A percentile compares a stretch with the other conserved stretches of the same genome.
These are phyloP conservation scores for Hibiscus mutabilis DNA, from an alignment of 345 rosid genomes.

Conservation along the genomic window DNA sequence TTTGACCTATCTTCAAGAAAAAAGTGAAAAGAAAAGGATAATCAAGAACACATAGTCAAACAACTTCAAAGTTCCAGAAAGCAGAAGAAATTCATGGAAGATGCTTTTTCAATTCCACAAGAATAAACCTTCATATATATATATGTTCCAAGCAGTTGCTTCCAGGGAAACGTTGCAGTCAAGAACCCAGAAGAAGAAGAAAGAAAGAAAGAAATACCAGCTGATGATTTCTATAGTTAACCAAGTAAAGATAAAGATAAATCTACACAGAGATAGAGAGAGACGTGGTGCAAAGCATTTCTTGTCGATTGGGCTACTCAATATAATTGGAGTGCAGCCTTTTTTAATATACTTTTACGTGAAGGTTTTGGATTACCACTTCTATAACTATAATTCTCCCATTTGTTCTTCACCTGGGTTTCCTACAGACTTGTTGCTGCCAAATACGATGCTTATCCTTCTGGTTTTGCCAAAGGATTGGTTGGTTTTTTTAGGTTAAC, in stretches of 20 bases:
- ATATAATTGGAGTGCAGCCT: neutral
- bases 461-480: too few relatives aligned
- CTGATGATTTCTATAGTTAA: conserved; percentile 5
- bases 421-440: too few relatives aligned
- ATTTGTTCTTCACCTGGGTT: too few relatives aligned
- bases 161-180: neutral
- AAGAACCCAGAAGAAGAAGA: conserved; percentile 11
- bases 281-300: neutral
- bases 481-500: too few relatives aligned
- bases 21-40: neutral
- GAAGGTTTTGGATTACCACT: neutral
- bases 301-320: too few relatives aligned
- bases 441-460: too few relatives aligned
- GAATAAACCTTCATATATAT: neutral
- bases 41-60: neutral
- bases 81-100: neutral
- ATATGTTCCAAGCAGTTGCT: neutral
- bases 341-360: neutral
- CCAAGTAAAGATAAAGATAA: neutral
- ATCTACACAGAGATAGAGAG: too few relatives aligned
- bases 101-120: conserved; percentile 10
- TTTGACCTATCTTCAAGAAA: neutral
- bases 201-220: neutral
- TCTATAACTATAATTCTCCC: neutral
- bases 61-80: neutral